These are phyloP conservation scores for Blastocystis sp. DNA, from an alignment of 352 stramenopile species.

Conservation along the genomic window DNA sequence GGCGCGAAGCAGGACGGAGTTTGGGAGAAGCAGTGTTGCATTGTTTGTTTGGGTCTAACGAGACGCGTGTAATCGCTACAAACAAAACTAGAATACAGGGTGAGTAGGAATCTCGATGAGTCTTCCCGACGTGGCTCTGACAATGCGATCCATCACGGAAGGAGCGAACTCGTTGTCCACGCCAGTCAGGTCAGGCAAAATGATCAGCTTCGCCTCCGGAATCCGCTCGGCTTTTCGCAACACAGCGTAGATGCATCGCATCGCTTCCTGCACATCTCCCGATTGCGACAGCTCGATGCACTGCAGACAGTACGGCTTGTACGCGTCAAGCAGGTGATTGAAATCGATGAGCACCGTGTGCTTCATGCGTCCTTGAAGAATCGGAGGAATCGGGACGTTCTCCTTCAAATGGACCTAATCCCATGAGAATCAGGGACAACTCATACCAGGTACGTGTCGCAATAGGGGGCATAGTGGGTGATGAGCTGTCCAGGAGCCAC, in stretches of 20 bases:
- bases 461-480: constrained; percentile 95
- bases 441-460: constrained; percentile 87
- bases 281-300: constrained; percentile 83
- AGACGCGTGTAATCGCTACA: too few species aligned
- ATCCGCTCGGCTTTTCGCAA: constrained; percentile 85
- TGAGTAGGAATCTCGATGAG: constrained; percentile 10
- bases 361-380: constrained; percentile 75
- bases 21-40: constrained; percentile 3
- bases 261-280: constrained; percentile 82
- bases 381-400: background rate
- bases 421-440: constrained; percentile 20
- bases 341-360: constrained; percentile 85
- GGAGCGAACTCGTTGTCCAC: constrained; percentile 62
- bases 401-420: constrained; percentile 28
- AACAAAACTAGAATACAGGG: constrained; percentile 33
- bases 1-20: constrained; percentile 59
- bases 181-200: constrained; percentile 67
- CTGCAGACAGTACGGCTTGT: constrained; percentile 79
- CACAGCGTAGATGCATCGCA: constrained; percentile 83
- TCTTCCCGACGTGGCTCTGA: constrained; percentile 74
- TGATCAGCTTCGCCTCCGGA: constrained; percentile 77
- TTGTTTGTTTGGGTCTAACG: constrained; percentile 42
- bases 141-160: constrained; percentile 75
- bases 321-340: constrained; percentile 78
- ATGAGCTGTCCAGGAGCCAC: constrained; percentile 92